phyloP scores from a whole-genome alignment of 2,329 filamentous ascomycete species.

The Verticillium alfalfae region DNA sequence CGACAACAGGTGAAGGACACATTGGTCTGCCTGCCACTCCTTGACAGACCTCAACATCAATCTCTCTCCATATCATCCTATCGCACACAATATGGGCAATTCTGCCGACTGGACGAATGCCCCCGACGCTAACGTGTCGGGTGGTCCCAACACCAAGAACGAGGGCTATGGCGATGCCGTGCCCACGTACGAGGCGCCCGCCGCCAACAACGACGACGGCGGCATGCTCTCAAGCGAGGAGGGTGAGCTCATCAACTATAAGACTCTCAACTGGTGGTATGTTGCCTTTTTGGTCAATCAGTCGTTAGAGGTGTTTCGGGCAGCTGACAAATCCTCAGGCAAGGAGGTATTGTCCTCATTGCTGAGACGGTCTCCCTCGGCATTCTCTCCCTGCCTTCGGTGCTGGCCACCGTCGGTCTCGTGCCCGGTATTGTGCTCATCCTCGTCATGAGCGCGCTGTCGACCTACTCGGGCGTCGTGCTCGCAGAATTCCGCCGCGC shows the following conservation, averaged over 20 bases:
- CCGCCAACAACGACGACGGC: neutral
- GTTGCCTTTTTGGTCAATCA: conserved; percentile 3
- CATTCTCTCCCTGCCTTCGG: conserved; percentile 69
- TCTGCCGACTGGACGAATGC: conserved; percentile 2
- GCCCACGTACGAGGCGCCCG: neutral
- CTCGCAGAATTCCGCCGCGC: conserved; percentile 65
- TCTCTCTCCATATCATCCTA: neutral
- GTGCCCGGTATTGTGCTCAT: conserved; percentile 70
- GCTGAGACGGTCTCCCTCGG: conserved; percentile 40
- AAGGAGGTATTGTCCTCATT: conserved; percentile 37
- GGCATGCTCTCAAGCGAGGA: conserved; percentile 2
- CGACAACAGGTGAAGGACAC: no score
- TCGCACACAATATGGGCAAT: conserved; percentile 4
- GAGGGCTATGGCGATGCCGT: neutral
- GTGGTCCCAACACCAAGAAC: neutral
- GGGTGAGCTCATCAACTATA: conserved; percentile 24
- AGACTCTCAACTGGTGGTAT: conserved; percentile 31
- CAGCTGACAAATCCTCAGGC: conserved; percentile 20
- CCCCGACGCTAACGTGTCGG: neutral
- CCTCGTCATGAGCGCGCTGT: conserved; percentile 59
- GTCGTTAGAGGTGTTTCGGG: no score
- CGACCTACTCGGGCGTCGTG: conserved; percentile 54
- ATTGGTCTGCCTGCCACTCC: no score
- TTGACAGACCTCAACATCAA: no score
- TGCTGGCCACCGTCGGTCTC: conserved; percentile 65